Base-by-base conservation (phyloP, 345 rosid species). In the Eucalyptus pauciflora region DNA sequence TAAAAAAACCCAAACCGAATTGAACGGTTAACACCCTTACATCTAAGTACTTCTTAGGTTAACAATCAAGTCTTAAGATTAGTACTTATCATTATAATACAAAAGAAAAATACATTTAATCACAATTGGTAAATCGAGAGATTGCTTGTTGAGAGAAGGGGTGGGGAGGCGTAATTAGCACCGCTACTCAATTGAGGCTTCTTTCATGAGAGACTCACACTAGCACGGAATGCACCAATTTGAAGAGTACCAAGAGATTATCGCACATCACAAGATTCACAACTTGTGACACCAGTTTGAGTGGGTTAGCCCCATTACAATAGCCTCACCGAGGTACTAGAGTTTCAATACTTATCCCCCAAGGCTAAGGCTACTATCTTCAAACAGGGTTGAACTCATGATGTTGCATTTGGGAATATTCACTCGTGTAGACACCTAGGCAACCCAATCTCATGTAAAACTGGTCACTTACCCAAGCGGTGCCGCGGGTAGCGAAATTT, bases 61-160 rank as follows among this genome's bases (percentile, higher is more conserved):
- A 2, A 49, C 13, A 67, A 31, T 67, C 10, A 52, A 52, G 58
- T 7, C 58, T 52, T 29, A 29, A 13, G 71, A 29, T 62, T 62
- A 13, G 18, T 10, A 62, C 71, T 62, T 62, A 29, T 62, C 71
- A 29, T 13, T 62, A 13, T n/a, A 62, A 62, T 29, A 62, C 71
- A 52, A 29, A 7, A 3, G 17, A 13, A 7, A 62, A 62, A 29
- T 29, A 62, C 13, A 62, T 13, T 62, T 62, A 3, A 29, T 62
- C 33, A 6, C 0, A 2, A 13, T 8, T 1, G 1, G 15, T 4
- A 8, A 52, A 52, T 52, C 8, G 58, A 52, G 71, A 29, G 71
- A 1, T 62, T 62, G 18, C 10, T 13, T 6, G 17, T 29, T 13
- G 37, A 62, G 71, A 62, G 71, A 62, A 62, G 71, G 71, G 69